phyloP scores from a whole-genome alignment of 2,329 filamentous ascomycete species.

The Pleochaeta shiraiana region DNA sequence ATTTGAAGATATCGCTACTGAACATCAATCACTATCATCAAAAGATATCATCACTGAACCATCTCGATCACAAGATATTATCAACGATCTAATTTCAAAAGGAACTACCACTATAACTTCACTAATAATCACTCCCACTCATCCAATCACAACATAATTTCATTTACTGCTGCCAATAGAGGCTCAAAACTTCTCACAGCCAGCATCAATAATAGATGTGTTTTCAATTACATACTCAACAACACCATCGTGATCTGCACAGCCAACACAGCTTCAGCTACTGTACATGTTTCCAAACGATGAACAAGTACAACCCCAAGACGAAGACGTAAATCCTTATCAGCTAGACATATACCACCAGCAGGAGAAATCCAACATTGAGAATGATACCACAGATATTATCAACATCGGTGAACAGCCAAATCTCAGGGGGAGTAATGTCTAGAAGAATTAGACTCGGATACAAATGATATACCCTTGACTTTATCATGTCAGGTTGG shows the following conservation, averaged over 20 bases:
- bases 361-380: not conserved
- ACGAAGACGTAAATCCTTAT: not conserved
- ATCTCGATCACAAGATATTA: not conserved
- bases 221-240: not conserved
- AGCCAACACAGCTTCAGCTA: not conserved
- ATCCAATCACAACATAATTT: not conserved
- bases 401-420: not conserved
- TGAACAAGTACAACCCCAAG: not conserved
- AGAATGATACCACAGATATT: not conserved
- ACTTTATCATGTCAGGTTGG: no score
- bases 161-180: not conserved
- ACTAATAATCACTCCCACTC: not conserved
- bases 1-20: not conserved
- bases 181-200: not conserved
- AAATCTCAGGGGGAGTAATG: not conserved
- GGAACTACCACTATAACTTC: not conserved
- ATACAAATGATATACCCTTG: not conserved
- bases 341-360: not conserved
- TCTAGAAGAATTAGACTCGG: not conserved
- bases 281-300: not conserved
- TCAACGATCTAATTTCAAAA: not conserved
- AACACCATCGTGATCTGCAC: not conserved
- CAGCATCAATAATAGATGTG: not conserved
- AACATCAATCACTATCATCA: not conserved
- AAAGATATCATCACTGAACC: not conserved